Evolutionary conservation across 1,284 basidiomycete genomes (phyloP), one percentile per base, ranked within the genome.

Genomic region (Coniferiporia weirii): DNA sequence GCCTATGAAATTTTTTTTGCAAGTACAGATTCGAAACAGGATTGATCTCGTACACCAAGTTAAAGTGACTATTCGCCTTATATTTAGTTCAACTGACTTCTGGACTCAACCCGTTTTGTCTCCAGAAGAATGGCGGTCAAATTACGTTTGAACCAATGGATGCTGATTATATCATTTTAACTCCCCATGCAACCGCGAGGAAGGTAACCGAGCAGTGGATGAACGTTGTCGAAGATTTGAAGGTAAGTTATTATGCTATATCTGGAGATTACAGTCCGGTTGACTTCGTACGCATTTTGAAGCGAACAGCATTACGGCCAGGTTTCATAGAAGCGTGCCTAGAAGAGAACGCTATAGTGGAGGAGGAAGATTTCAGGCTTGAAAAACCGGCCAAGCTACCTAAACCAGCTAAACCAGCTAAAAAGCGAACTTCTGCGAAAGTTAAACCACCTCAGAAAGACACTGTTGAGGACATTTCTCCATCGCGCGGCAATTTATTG

Each of bases 131-230:
- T 60, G 84, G 83, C 6, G 87, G 87, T 12, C 75, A 67, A 61
- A 80, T 87, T 46, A 75, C 75, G 6, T 73, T 75, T 15, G 75
- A 78, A 45, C 75, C 79, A n/a, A 65, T 70, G 4, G 71, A 74
- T 15, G 85, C 87, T 4, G 79, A 84, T 64, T 85, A 80, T 66
- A 76, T 78, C 13, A 76, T 89, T 34, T 70, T 89, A 48, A 78
- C 76, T 50, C 66, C 75, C 20, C 74, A 75, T 40, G 15, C 38
- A 15, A 10, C 3, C 44, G 75, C 77, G 20, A 79, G 78, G 63
- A 75, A 76, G 5, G 86, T 79, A 61, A 71, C 46, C 27, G 50
- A 72, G 13, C 72, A 75, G 22, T 73, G 82, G 46, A 67, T 81
- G n/a, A 69, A 66, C 19, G 69, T 70, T 63, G 66, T 72, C 71